Evolutionary conservation across 192 early-diverging fungal genomes (phyloP).

Genomic region (Coemansia sp.): DNA sequence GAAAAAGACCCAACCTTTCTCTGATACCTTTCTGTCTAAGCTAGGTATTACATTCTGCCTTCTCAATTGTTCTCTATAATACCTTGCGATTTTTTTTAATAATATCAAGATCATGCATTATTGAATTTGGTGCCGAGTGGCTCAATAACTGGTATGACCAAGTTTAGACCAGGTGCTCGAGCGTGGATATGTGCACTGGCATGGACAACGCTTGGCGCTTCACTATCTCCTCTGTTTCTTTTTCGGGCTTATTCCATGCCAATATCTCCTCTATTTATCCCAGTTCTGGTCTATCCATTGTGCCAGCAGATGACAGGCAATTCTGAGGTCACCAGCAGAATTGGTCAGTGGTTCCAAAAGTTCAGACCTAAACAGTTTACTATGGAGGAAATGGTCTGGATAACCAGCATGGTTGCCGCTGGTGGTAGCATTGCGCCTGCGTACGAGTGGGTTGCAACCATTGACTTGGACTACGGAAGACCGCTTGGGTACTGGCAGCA

Average conservation of each 20-base stretch:
- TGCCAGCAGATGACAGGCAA: conserved; percentile 16
- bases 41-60: not conserved
- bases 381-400: conserved; percentile 48
- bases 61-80: too few relatives aligned
- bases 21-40: not conserved
- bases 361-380: conserved; percentile 15
- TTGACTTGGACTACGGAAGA: conserved; percentile 43
- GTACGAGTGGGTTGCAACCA: conserved; percentile 50
- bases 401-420: conserved; percentile 48
- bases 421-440: conserved; percentile 52
- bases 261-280: conserved; percentile 39
- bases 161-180: conserved; percentile 30
- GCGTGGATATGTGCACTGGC: conserved; percentile 42
- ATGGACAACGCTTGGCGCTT: conserved; percentile 34
- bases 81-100: not conserved
- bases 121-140: not conserved
- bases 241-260: conserved; percentile 52
- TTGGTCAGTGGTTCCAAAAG: conserved; percentile 3
- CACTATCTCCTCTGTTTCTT: conserved; percentile 44
- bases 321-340: not conserved
- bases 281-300: conserved; percentile 41
- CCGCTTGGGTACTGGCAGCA: conserved; percentile 39
- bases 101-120: not conserved
- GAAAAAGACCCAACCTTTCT: not conserved
- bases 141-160: not conserved